Base-by-base conservation (phyloP, 2,329 filamentous ascomycete species). In the Penicillium sp. region DNA sequence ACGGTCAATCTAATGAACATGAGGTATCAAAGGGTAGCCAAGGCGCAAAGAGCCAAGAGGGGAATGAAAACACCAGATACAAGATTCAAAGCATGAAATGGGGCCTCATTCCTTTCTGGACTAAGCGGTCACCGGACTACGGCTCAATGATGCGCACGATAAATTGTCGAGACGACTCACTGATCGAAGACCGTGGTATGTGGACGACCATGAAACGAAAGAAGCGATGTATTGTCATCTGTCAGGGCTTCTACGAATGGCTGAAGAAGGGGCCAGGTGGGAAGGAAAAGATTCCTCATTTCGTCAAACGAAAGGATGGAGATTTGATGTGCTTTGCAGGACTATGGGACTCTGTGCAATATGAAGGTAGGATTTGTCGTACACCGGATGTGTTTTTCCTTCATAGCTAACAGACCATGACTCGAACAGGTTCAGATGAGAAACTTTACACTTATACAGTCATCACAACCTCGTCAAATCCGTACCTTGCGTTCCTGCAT, bases 181-280 rank as follows among this genome's bases (percentile, higher is more conserved):
- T 97, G 17, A 79, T 84, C 5, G 83, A 87, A 8, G 81, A 87
- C 7, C 83, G 86, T 4, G 91, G 92, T 9, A 89, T 97, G 86
- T 97, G 94, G 94, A 88, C 84, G 34, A 85, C 83, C 1, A 95
- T 97, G 89, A 97, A 97, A 75, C 85, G 86, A 55, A 84, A 82
- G 61, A 96, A 97, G 74, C 82, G 94, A 24, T 97, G 94, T 69
- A 79, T 97, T 18, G 85, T 97, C 8, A 68, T 96, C 5, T 91
- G 90, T 8, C 88, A 97, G 71, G 94, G 94, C 1, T 99, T 97
- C 72, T 99, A 91, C 66, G 94, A 99, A 72, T 97, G 94, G 94
- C 77, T 95, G 53, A 93, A 93, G 72, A 90, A 87, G 63, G 87
- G 83, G 64, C 47, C 79, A 64, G 80, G 81, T 1, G 81, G 84